Evolutionary conservation across 352 stramenopile genomes (phyloP), one percentile per base, ranked within the genome.

Genomic region (Globisporangium heterothallicum): DNA sequence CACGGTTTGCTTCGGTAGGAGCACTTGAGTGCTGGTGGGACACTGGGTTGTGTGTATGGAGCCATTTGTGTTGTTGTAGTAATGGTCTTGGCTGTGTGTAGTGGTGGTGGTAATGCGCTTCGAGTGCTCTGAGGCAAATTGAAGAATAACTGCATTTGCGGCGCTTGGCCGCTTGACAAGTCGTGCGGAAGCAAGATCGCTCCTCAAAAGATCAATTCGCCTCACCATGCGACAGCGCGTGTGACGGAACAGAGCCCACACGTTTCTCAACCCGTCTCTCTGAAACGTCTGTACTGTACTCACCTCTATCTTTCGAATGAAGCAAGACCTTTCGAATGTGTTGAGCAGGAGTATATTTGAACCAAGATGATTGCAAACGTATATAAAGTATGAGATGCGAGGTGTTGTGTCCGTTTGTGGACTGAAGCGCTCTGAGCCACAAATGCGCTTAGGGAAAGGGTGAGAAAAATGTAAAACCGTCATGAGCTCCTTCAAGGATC

Each of bases 1-100:
- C n/a, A n/a, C n/a, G n/a, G n/a, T 47, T 74, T 74, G 56, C 62
- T 68, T 30, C 53, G 59, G 50, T 75, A 72, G 9, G 51, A 52
- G 34, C 63, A 72, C 50, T 40, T 51, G 22, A 44, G 42, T 12
- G 21, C 25, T 51, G 30, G 30, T 8, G 30, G 30, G 2, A 36
- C 6, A 8, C 9, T n/a, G 18, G 6, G 2, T 6, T 21, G 42
- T 29, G 43, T 21, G 38, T 44, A 44, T 21, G 38, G 18, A 16
- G 38, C 38, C 26, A 21, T 25, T 25, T 21, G 42, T 46, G 19
- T 22, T n/a, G 41, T 46, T 47, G 24, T 21, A 13, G 30, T 8
- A 36, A 13, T 8, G 30, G 30, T 36, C 9, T 8, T 36, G 30
- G 30, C 16, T 36, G 30, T 8, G 30, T 36, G 30, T 8, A 36